Evolutionary conservation across 169 alveolate species (phyloP).

Genomic region (Plasmodium blacklocki): DNA sequence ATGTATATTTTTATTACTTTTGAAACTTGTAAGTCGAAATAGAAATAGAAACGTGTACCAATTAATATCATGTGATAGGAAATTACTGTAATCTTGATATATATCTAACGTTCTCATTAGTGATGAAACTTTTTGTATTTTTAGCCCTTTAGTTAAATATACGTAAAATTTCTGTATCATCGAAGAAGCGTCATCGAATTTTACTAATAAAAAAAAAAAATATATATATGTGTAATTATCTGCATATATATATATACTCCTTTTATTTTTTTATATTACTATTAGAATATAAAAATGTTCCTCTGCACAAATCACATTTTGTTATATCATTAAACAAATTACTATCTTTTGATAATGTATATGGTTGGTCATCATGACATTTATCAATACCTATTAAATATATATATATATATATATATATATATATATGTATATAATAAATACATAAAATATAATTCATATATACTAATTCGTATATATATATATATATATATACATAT

Average conservation of each 20-base stretch:
- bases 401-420: too few relatives aligned
- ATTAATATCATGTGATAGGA: slow-evolving; percentile 36
- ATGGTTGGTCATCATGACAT: too few relatives aligned
- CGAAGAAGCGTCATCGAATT: slow-evolving; percentile 2
- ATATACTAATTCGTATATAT: too few relatives aligned
- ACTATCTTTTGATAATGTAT: too few relatives aligned
- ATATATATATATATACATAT: too few relatives aligned
- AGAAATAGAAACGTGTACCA: slow-evolving; percentile 57
- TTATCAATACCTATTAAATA: too few relatives aligned
- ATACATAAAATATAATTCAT: too few relatives aligned
- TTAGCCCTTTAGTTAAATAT: slow-evolving; percentile 19
- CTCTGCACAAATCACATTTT: slow-evolving; percentile 48
- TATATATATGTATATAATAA: too few relatives aligned
- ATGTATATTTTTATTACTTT: slow-evolving; percentile 26
- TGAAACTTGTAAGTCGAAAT: slow-evolving; percentile 20
- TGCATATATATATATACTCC: too few relatives aligned
- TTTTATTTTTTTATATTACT: neutral
- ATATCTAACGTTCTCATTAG: slow-evolving; percentile 18
- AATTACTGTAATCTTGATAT: slow-evolving; percentile 44
- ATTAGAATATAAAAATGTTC: slow-evolving; percentile 15
- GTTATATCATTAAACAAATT: neutral
- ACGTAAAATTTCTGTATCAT: slow-evolving; percentile 43
- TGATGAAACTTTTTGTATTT: neutral
- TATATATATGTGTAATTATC: too few relatives aligned
- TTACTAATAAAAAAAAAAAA: too few relatives aligned